These are phyloP conservation scores for Gynostemma pentaphyllum DNA, from an alignment of 306 rosid species.

Conservation along the genomic window DNA sequence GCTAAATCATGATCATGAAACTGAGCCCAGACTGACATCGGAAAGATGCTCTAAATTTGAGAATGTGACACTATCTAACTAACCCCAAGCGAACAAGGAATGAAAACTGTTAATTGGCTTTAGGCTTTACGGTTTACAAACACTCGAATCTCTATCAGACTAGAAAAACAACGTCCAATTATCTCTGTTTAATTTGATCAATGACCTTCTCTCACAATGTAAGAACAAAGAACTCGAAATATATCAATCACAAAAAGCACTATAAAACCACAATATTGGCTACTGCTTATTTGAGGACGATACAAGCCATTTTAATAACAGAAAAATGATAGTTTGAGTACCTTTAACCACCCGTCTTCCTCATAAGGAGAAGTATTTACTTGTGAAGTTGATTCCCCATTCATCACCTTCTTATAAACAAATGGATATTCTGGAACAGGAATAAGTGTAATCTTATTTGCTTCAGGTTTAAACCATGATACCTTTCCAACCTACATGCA, in stretches of 20 bases:
- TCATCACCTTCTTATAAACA: slow-evolving; percentile 35
- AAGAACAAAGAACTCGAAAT: not conserved
- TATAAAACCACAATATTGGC: not conserved
- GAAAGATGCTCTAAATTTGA: not conserved
- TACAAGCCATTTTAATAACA: not conserved
- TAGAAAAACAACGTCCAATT: not conserved
- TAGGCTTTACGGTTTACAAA: not conserved
- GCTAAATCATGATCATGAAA: not conserved
- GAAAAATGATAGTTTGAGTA: slow-evolving; percentile 11
- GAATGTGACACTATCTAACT: not conserved
- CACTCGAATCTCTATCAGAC: not conserved
- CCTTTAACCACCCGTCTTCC: slow-evolving; percentile 90
- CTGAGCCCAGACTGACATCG: not conserved
- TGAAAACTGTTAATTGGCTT: not conserved
- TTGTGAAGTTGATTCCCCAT: slow-evolving; percentile 30
- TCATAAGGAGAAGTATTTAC: slow-evolving; percentile 40
- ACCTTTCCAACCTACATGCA: slow-evolving; percentile 69
- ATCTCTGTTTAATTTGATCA: too few species aligned
- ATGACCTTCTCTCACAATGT: not conserved
- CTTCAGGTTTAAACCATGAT: slow-evolving; percentile 35
- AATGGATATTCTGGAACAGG: slow-evolving; percentile 62
- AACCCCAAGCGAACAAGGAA: not conserved
- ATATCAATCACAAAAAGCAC: not conserved
- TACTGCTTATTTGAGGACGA: not conserved
- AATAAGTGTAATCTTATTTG: slow-evolving; percentile 40